A percentile compares a stretch with the other conserved stretches of the same genome.
Conservation (phyloP, 1,284 basidiomycete genomes). For the Puccinia hordei region DNA sequence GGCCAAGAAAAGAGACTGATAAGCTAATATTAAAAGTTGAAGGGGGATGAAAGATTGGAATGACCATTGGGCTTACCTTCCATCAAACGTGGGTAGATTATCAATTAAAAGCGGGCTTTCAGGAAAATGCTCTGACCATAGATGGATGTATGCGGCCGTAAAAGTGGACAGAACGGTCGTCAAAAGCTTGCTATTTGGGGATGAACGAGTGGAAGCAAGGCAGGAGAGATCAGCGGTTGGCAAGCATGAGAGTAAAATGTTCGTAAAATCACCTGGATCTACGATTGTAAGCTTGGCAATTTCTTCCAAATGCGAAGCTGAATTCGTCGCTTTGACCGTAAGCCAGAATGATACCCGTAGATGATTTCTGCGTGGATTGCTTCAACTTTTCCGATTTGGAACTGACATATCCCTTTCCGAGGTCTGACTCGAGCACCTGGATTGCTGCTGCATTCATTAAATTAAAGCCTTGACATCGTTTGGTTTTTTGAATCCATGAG, state of each 20-base stretch:
- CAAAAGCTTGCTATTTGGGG: conserved; percentile 72
- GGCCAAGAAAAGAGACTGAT: not conserved
- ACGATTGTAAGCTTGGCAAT: conserved; percentile 38
- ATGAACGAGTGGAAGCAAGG: not conserved
- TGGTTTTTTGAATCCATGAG: conserved; percentile 81
- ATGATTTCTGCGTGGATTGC: not conserved
- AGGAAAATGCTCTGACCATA: conserved; percentile 80
- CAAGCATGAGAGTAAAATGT: not conserved
- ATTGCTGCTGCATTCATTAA: conserved; percentile 91
- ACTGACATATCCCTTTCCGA: conserved; percentile 7
- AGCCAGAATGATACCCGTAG: conserved; percentile 70
- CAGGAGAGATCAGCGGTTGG: not conserved
- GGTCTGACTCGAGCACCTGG: conserved; percentile 68
- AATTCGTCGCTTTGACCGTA: conserved; percentile 98
- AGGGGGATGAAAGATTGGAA: too few relatives aligned
- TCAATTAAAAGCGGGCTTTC: conserved; percentile 65
- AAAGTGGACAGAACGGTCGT: conserved; percentile 86
- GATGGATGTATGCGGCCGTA: conserved; percentile 85
- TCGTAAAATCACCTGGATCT: conserved; percentile 21
- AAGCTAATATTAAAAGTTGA: not conserved
- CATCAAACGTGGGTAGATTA: conserved; percentile 90
- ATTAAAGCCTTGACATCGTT: conserved; percentile 83
- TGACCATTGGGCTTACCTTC: conserved; percentile 59
- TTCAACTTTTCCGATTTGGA: not conserved
- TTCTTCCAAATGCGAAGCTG: conserved; percentile 66